Conservation (phyloP, 2,329 filamentous ascomycete genomes). For the Exophiala dermatitidis region DNA sequence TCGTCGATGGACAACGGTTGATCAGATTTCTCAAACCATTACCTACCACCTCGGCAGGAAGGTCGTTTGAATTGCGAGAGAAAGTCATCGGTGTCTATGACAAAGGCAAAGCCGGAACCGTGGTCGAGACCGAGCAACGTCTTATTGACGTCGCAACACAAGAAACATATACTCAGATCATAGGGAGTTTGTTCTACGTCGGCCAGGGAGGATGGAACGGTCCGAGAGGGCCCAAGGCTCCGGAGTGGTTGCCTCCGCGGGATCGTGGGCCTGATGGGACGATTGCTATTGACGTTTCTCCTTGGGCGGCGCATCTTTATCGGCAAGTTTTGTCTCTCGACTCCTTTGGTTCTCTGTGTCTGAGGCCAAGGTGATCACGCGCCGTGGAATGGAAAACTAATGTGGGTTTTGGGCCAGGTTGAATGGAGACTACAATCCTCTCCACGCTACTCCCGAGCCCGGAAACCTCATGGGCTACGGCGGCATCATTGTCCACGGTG, state of each 20-base stretch:
- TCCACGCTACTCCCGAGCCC: constrained; percentile 41
- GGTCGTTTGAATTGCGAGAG: constrained; percentile 37
- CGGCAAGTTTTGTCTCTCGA: constrained; percentile 26
- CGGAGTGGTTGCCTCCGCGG: constrained; percentile 28
- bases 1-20: constrained; percentile 39
- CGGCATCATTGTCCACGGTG: constrained; percentile 42
- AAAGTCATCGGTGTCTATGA: constrained; percentile 43
- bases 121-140: constrained; percentile 37
- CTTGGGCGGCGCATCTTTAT: constrained; percentile 39
- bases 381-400: too few relatives aligned
- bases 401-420: constrained; percentile 26
- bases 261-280: constrained; percentile 35
- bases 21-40: constrained; percentile 36
- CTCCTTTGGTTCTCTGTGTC: too few relatives aligned
- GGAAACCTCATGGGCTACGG: constrained; percentile 41
- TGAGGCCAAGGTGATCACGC: too few relatives aligned
- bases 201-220: constrained; percentile 43
- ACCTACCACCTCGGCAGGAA: constrained; percentile 33
- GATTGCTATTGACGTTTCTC: constrained; percentile 35
- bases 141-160: constrained; percentile 37
- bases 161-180: constrained; percentile 36
- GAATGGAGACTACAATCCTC: constrained; percentile 46
- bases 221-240: constrained; percentile 30
- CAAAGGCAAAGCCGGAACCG: constrained; percentile 39
- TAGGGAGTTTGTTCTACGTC: constrained; percentile 39